Base-by-base conservation (phyloP, 352 stramenopile species). In the Peronospora belbahrii region DNA sequence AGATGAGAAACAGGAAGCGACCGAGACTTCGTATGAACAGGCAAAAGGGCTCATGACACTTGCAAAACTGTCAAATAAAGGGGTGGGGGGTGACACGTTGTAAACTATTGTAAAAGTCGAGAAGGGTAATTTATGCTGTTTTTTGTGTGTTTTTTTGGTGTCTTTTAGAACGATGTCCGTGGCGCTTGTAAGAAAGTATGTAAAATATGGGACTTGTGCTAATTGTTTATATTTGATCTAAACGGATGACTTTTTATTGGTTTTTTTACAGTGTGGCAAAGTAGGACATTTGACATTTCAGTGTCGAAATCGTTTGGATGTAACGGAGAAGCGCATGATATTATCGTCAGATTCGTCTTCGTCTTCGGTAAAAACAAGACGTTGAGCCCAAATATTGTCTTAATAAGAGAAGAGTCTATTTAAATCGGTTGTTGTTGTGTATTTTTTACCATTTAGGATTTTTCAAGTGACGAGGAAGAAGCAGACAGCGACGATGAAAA, bases 41-140 rank as follows among this genome's bases (percentile, higher is more conserved):
- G 83, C 88, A 11, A 81, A 94, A 37, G 87, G 88, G 4, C 73
- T 98, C 41, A 95, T 98, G 80, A 86, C 91, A 46, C 72, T 98
- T 37, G 94, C 88, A 23, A 91, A 95, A 57, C 77, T 96, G 40
- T 97, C 96, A 41, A 98, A 98, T 70, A 71, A 97, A 17, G 85
- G 72, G 30, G 88, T 96, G 41, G 28, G 67, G 64, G 28, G 67
- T 65, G 11, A 14, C 6, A 31, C 11, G 6, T 13, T 19, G 8
- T 8, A 4, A n/a, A 8, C 13, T 11, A 9, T 7, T 15, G 20
- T 8, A 18, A 8, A 27, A 10, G n/a, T n/a, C n/a, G n/a, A n/a
- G n/a, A 2, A 14, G 5, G 19, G 11, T 17, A n/a, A 27, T 9
- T 41, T 10, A 11, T 14, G 0, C 11, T 31, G 5, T 18, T 15